phyloP scores from a whole-genome alignment of 305 asterid species.

The Ilex paraguariensis region DNA sequence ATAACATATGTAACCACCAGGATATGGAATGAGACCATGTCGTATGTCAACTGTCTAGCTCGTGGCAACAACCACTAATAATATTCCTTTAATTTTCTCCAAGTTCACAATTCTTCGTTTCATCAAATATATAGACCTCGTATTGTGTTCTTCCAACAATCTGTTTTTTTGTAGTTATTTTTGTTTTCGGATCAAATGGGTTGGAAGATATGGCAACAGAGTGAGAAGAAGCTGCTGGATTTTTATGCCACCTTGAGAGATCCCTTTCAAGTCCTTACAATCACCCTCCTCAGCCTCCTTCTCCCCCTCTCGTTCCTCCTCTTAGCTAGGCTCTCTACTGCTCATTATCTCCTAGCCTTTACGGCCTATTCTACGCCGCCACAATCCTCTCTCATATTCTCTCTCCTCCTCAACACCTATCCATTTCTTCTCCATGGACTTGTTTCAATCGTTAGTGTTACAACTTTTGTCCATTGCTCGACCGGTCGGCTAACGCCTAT shows the following conservation, averaged over 20 bases:
- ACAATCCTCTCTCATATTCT: constrained; percentile 16
- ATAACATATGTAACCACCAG: no score
- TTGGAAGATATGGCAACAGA: no score
- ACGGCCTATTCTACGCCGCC: constrained; percentile 8
- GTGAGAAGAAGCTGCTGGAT: no score
- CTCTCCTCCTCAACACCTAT: constrained; percentile 27
- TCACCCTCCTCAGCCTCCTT: constrained; percentile 67
- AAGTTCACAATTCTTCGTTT: no score
- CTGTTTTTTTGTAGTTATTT: no score
- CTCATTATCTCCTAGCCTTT: constrained; percentile 35
- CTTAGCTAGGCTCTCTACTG: constrained; percentile 62
- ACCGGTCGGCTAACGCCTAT: constrained; percentile 14
- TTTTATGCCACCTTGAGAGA: constrained; percentile 6
- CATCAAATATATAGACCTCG: no score
- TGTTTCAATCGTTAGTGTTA: constrained; percentile 31
- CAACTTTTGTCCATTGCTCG: constrained; percentile 35
- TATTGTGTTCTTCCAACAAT: no score
- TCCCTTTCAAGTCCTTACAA: constrained; percentile 39
- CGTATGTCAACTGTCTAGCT: no score
- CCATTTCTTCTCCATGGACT: constrained; percentile 41
- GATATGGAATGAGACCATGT: no score
- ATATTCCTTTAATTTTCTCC: no score
- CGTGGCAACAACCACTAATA: no score
- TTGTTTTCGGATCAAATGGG: no score
- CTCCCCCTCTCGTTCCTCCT: constrained; percentile 76